Conservation (phyloP, 169 alveolate species). For the Plasmodium reichenowi region DNA sequence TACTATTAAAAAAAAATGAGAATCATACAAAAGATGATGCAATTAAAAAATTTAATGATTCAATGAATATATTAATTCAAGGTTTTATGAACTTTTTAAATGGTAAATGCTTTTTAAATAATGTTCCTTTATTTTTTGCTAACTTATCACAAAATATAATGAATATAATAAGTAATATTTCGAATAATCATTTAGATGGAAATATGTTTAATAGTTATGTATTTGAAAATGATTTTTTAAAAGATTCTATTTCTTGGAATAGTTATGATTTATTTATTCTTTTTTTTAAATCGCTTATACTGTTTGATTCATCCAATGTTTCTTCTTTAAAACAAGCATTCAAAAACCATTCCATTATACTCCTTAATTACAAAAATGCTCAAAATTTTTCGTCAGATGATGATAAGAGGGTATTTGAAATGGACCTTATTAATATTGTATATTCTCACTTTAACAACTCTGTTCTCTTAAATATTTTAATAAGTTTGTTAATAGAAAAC, state of each 20-base stretch:
- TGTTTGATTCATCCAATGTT: slow-evolving; percentile 70
- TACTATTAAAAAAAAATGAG: slow-evolving; percentile 23
- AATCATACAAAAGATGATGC: slow-evolving; percentile 11
- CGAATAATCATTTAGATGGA: slow-evolving; percentile 44
- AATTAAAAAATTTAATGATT: slow-evolving; percentile 20
- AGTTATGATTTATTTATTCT: slow-evolving; percentile 53
- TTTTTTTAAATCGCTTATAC: slow-evolving; percentile 59
- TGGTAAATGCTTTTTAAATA: slow-evolving; percentile 21
- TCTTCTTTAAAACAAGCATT: slow-evolving; percentile 50
- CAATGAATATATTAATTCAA: slow-evolving; percentile 42
- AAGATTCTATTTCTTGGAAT: slow-evolving; percentile 27
- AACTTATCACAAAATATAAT: slow-evolving; percentile 34
- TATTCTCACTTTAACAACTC: slow-evolving; percentile 60
- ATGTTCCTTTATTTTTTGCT: slow-evolving; percentile 53
- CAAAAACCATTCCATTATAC: slow-evolving; percentile 56
- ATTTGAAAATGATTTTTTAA: slow-evolving; percentile 41
- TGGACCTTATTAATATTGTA: slow-evolving; percentile 44
- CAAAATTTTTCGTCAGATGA: slow-evolving; percentile 33
- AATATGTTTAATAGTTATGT: slow-evolving; percentile 24
- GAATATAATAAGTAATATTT: not conserved
- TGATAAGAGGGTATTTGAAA: slow-evolving; percentile 23
- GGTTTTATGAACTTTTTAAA: slow-evolving; percentile 31
- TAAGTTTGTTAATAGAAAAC: slow-evolving; percentile 44
- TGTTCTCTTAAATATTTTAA: slow-evolving; percentile 39
- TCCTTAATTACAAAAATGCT: slow-evolving; percentile 54